Evolutionary conservation across 257 asterid species (phyloP), one percentile per base, ranked within the genome.

Genomic region (Eustoma russellianum): DNA sequence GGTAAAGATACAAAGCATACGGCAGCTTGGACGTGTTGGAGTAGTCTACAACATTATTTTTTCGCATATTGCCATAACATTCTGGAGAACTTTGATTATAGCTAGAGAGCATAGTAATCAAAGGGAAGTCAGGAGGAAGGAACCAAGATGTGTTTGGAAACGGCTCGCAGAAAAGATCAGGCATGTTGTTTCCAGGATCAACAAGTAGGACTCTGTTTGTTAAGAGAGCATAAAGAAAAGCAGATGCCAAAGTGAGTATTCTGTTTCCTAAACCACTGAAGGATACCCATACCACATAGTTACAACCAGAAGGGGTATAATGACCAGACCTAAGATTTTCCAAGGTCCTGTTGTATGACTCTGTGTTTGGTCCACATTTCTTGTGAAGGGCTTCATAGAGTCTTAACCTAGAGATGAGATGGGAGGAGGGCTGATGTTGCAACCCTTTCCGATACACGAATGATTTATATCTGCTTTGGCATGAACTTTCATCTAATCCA

Each of bases 181-280:
- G 76, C 19, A 90, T 71, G 69, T 81, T 77, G 19, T 15, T 52
- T 59, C 78, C 77, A 24, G 73, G 71, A 43, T 86, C 95, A 7
- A 83, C 82, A 12, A 90, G 93, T 24, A 90, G 83, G 70, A 90
- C 82, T n/a, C 95, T 66, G 3, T 82, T 67, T 2, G 96, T 86
- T n/a, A 90, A 80, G 34, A 90, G 79, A 49, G 95, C 92, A 28
- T 90, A 87, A n/a, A 90, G 83, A 60, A 86, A 83, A 55, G 95
- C 78, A 8, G 94, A 83, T 40, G 86, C 76, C 28, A 90, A 67
- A 4, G 89, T 78, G 14, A 90, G 63, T 38, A 90, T 73, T 50
- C 78, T 65, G 78, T 86, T 90, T 13, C 96, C 98, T 66, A 83
- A 67, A 46, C 96, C 96, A 49, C 85, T 70, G 19, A 41, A 66